Base-by-base conservation (phyloP, 164 flowering plant genomes). In the Annona squamosa region DNA sequence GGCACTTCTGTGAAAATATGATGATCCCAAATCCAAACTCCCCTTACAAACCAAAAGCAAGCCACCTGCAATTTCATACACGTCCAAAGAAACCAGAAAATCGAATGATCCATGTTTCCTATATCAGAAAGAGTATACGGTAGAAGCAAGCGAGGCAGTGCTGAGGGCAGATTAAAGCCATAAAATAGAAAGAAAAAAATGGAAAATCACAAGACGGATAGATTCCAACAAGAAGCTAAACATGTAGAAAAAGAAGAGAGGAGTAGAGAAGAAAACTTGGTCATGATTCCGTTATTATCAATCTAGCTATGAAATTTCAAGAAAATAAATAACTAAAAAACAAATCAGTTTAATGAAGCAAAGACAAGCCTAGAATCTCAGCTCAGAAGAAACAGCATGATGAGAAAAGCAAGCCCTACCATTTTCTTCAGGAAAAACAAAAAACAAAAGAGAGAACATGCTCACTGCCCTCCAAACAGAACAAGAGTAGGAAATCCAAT, bases 11-110 rank as follows among this genome's bases (percentile, higher is more conserved):
- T 79, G 88, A 42, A 67, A 67, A 83, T 86, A 84, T 37, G 70
- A 65, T 43, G 85, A 81, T 17, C 82, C 75, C 77, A 81, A 67
- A 76, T 78, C 79, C 64, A 80, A 66, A 7, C 74, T 67, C 73
- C 79, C 86, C 17, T 62, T 85, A 81, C 90, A 85, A 37, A 85
- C 68, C 86, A 81, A 69, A 48, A 77, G 78, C 63, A 84, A 70
- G 0, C 3, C 47, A 66, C 85, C 89, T 89, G 87, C 74, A 68
- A 45, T 45, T 37, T 71, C 69, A 77, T 66, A 46, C 18, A 66
- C 13, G 16, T 19, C 7, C 19, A 64, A 37, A 52, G 9, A 52
- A 52, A 2, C 7, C 18, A 76, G 18, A 61, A 67, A 65, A 71
- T 52, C 59, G 13, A 52, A 52, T 52, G 17, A 52, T 3, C 59